These are phyloP conservation scores for Mycosarcoma maydis DNA, from an alignment of 1,284 basidiomycete species.

Conservation along the genomic window DNA sequence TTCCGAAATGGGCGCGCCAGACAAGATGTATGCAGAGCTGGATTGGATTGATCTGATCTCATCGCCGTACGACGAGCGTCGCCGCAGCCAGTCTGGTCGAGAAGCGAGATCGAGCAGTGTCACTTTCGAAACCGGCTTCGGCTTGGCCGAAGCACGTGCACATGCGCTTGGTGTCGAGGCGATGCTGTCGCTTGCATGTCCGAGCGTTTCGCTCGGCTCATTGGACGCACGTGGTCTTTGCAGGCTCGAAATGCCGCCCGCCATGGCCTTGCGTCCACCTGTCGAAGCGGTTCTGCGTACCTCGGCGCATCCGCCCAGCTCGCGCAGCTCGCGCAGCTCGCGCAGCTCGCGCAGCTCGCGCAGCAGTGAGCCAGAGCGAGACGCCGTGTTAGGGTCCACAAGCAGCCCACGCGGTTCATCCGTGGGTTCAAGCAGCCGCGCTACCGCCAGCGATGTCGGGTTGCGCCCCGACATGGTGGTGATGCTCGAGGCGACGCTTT, in stretches of 20 bases:
- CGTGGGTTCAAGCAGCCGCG: slow-evolving; percentile 46
- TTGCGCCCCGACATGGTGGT: slow-evolving; percentile 47
- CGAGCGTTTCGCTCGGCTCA: neutral
- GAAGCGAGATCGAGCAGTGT: slow-evolving; percentile 6
- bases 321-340: too few relatives aligned
- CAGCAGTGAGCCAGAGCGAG: slow-evolving; percentile 12
- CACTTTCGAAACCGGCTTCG: neutral
- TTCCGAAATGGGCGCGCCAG: slow-evolving; percentile 1
- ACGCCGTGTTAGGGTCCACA: slow-evolving; percentile 2
- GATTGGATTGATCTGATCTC: slow-evolving; percentile 6
- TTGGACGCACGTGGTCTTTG: slow-evolving; percentile 5
- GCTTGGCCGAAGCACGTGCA: neutral
- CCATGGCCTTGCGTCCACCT: slow-evolving; percentile 18
- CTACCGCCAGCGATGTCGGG: slow-evolving; percentile 25
- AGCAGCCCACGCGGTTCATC: slow-evolving; percentile 38
- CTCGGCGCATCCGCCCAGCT: slow-evolving; percentile 5
- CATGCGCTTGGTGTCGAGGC: neutral
- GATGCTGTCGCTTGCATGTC: too few relatives aligned
- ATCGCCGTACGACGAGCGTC: slow-evolving; percentile 40
- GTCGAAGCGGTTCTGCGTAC: slow-evolving; percentile 25
- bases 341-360: slow-evolving; percentile 3
- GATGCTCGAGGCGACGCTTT: slow-evolving; percentile 55
- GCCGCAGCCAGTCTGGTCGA: slow-evolving; percentile 35
- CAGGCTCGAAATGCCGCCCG: slow-evolving; percentile 2
- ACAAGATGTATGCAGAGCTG: slow-evolving; percentile 2